Percentiles rank a stretch among this genome's conserved stretches.
These are phyloP conservation scores for Suillus alpinus DNA, from an alignment of 768 basidiomycete species.

Conservation along the genomic window DNA sequence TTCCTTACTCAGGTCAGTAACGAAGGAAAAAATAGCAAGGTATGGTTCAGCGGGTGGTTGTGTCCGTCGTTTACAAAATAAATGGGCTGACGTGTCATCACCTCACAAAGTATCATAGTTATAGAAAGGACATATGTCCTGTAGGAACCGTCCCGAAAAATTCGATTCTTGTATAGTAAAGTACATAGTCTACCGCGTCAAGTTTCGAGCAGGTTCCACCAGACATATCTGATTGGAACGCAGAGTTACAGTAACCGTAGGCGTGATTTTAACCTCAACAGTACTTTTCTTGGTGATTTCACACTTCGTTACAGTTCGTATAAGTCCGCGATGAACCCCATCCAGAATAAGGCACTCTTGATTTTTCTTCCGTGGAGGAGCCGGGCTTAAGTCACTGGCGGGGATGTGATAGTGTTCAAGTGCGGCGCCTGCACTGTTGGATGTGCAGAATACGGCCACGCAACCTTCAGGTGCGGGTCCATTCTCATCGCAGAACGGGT, in stretches of 20 bases:
- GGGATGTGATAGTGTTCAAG: neutral
- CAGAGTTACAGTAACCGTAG: neutral
- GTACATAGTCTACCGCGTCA: neutral
- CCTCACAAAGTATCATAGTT: too few relatives aligned
- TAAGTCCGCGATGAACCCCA: neutral
- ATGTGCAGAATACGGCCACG: neutral
- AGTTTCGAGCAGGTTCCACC: neutral
- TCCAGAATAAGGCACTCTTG: neutral
- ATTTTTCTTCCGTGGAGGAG: neutral
- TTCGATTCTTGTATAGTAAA: too few relatives aligned
- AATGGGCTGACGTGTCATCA: too few relatives aligned
- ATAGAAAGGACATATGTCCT: too few relatives aligned
- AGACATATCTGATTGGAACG: neutral
- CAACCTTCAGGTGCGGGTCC: neutral
- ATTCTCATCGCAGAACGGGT: neutral
- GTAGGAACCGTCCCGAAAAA: too few relatives aligned
- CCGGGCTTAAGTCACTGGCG: neutral
- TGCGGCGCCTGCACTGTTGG: neutral
- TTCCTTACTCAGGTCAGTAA: too few relatives aligned
- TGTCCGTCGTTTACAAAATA: too few relatives aligned
- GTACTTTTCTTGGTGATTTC: neutral
- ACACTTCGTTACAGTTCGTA: neutral
- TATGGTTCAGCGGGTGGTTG: too few relatives aligned
- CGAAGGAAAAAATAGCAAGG: too few relatives aligned
- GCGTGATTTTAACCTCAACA: neutral